Base-by-base conservation (phyloP, 192 early-diverging fungal species). In the Coemansia sp. region DNA sequence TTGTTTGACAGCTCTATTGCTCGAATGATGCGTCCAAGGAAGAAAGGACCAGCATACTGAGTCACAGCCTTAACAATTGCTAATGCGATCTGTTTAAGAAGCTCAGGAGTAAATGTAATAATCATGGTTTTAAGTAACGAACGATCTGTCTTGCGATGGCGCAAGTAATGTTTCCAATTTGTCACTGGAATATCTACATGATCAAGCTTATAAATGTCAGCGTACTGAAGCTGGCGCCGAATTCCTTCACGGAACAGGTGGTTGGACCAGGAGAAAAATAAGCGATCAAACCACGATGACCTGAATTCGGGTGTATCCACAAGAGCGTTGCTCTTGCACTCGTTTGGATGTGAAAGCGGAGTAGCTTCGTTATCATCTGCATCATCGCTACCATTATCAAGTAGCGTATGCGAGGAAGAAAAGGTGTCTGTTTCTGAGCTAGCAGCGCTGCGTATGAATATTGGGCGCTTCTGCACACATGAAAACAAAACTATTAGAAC, bases 221-320 rank as follows among this genome's bases (percentile, higher is more conserved):
- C 53, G 25, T 84, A 72, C 20, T 78, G 78, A 4, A 93, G 77
- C 6, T 75, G 72, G 39, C 84, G 63, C 37, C 53, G 66, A 48
- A 71, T 74, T 25, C 80, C 88, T 23, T 80, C 70, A 10, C 74
- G 67, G 43, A 93, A 70, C 20, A 93, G 58, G 16, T 84, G 66
- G 71, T 86, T 88, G 8, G 84, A 62, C 82, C 87, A 88, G n/a
- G 66, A 63, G 67, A 89, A 91, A 18, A 73, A 69, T 59, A 72
- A 60, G 16, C 42, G 55, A 37, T 51, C 40, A 26, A 51, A 62
- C 66, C 67, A 64, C n/a, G 66, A 70, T 18, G 34, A 23, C 29
- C 39, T 64, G 61, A 39, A 59, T 43, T 79, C 77, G 48, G 65
- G 62, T 0, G 67, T 65, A 12, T 67, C 58, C 7, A 71, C 58